These are phyloP conservation scores for Calocera cornea DNA, from an alignment of 768 basidiomycete genomes.

Conservation along the genomic window DNA sequence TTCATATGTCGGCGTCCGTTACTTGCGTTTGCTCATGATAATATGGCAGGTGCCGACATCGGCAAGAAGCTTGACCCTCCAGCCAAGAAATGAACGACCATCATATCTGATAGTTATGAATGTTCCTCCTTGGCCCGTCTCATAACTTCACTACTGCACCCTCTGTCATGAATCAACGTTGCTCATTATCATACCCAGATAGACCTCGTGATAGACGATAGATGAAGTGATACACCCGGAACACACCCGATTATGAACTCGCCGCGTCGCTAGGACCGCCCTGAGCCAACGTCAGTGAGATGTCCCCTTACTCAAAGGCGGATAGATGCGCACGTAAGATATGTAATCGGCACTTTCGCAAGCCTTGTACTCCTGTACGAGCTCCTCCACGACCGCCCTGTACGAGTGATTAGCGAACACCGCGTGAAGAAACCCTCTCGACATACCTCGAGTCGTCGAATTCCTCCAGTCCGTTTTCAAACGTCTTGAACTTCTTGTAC, in stretches of 20 bases:
- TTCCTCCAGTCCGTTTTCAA: conserved; percentile 83
- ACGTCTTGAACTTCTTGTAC: conserved; percentile 95
- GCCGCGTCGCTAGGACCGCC: neutral
- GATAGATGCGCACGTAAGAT: conserved; percentile 46
- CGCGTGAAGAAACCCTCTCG: neutral
- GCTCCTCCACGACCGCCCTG: conserved; percentile 74
- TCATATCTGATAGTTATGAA: neutral
- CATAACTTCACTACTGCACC: neutral
- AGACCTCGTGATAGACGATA: neutral
- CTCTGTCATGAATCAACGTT: neutral
- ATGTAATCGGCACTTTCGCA: conserved; percentile 94
- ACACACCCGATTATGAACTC: neutral
- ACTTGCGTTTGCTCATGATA: conserved; percentile 2
- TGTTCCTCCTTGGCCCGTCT: neutral
- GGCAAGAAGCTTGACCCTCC: conserved; percentile 60
- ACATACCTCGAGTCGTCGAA: conserved; percentile 91
- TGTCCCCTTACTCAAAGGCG: neutral
- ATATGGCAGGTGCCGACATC: conserved; percentile 51
- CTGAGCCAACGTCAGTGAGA: neutral
- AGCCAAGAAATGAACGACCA: neutral
- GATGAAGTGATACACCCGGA: too few relatives aligned
- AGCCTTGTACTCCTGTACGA: conserved; percentile 88
- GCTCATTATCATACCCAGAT: conserved; percentile 1
- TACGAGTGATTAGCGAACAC: neutral
- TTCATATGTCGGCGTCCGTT: conserved; percentile 10